Conservation (phyloP, 345 rosid species). For the Isatis tinctoria region DNA sequence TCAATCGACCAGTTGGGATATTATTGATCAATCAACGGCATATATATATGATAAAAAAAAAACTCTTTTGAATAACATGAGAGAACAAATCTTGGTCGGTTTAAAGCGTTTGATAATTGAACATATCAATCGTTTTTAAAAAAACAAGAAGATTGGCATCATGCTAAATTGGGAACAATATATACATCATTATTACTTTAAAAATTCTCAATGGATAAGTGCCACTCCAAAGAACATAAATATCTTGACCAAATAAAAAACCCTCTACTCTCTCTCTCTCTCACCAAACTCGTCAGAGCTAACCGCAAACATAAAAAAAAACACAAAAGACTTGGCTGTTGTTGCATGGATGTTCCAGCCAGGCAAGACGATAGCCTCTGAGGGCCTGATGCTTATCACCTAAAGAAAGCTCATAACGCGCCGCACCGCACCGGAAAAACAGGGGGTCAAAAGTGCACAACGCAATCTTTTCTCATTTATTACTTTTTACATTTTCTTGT, state of each 20-base stretch:
- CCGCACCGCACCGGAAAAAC: slow-evolving; percentile 6
- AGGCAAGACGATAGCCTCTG: background rate
- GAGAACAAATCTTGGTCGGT: background rate
- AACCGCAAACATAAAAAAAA: background rate
- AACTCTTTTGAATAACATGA: background rate
- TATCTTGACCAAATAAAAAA: background rate
- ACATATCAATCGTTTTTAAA: background rate
- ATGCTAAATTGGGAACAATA: background rate
- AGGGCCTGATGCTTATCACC: background rate
- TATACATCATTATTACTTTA: background rate
- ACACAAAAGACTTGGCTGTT: background rate
- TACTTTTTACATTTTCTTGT: background rate
- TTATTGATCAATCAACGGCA: slow-evolving; percentile 31
- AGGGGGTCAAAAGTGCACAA: background rate
- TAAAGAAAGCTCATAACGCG: background rate
- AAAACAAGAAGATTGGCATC: background rate
- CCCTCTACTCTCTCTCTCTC: background rate
- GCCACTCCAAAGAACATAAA: background rate
- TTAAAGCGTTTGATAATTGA: background rate
- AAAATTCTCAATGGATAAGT: background rate
- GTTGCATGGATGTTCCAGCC: background rate
- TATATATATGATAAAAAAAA: background rate
- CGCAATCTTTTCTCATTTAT: background rate
- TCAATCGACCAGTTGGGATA: slow-evolving; percentile 71
- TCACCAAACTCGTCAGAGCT: background rate